A percentile compares a stretch with the other conserved stretches of the same genome.
These are phyloP conservation scores for Flueggea neowawraea DNA, from an alignment of 441 rosid species.

Conservation along the genomic window DNA sequence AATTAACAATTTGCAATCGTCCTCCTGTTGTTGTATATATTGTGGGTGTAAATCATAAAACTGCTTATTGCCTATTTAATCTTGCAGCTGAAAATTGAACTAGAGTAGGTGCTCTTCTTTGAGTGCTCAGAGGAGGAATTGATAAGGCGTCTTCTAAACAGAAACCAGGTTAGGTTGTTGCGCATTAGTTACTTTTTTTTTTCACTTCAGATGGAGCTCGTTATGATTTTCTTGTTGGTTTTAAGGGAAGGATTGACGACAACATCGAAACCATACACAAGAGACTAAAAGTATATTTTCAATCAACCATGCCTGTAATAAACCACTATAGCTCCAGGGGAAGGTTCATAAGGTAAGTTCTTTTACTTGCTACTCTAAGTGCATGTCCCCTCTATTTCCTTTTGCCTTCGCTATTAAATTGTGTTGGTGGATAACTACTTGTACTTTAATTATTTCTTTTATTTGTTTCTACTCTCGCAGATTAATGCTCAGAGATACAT, in stretches of 20 bases:
- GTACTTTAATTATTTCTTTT: too few relatives aligned
- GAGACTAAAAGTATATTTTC: conserved; percentile 73
- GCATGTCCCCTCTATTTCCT: too few relatives aligned
- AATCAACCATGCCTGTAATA: conserved; percentile 78
- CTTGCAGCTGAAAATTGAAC: conserved; percentile 68
- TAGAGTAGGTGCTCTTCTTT: conserved; percentile 71
- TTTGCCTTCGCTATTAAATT: too few relatives aligned
- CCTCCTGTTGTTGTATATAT: too few relatives aligned
- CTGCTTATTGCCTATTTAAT: conserved; percentile 1
- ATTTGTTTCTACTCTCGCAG: conserved; percentile 8
- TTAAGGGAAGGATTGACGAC: conserved; percentile 90
- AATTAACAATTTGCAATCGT: not conserved
- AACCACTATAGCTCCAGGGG: conserved; percentile 55
- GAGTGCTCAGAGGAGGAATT: conserved; percentile 80
- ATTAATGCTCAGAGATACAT: conserved; percentile 38
- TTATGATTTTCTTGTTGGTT: not conserved
- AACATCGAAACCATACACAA: conserved; percentile 85
- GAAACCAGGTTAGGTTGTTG: conserved; percentile 68
- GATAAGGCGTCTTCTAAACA: conserved; percentile 63
- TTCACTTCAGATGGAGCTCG: too few relatives aligned
- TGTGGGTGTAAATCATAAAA: not conserved
- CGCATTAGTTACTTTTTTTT: not conserved
- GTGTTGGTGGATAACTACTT: too few relatives aligned
- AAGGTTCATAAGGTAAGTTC: conserved; percentile 69
- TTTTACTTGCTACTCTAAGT: too few relatives aligned